Evolutionary conservation across 2,329 filamentous ascomycete genomes (phyloP).

Genomic region (Calonectria leucothoes): DNA sequence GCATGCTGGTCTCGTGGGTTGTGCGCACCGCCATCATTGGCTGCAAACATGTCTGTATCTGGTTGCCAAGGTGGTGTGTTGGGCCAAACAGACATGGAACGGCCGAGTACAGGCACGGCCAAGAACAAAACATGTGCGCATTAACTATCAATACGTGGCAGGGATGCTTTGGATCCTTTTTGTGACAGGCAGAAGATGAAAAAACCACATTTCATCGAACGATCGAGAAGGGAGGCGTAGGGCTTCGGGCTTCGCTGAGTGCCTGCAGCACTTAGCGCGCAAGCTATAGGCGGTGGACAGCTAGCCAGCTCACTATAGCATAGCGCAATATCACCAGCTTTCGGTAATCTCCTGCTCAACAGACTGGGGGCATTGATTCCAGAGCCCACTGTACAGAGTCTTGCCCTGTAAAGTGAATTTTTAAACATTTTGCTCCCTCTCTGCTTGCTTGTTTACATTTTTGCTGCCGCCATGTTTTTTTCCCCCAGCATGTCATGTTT

Average conservation of each 20-base stretch:
- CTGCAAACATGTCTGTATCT: background rate
- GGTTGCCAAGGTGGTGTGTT: background rate
- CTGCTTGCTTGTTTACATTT: background rate
- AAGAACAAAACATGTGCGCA: too few species aligned
- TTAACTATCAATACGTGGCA: too few species aligned
- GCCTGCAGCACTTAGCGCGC: background rate
- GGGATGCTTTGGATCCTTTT: background rate
- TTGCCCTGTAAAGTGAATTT: background rate
- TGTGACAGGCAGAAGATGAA: background rate
- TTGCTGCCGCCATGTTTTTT: background rate
- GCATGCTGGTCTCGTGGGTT: background rate
- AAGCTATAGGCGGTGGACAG: background rate
- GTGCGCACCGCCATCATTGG: background rate
- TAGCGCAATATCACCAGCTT: background rate
- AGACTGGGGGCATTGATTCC: background rate
- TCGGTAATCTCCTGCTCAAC: background rate
- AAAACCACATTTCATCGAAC: background rate
- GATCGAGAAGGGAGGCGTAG: background rate
- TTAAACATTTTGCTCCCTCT: too few species aligned
- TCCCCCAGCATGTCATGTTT: background rate
- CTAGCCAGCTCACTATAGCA: background rate
- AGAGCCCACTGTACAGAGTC: background rate
- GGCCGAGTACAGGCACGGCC: background rate
- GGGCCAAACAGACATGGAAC: background rate
- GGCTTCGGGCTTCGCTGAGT: background rate